These are phyloP conservation scores for Colletotrichum filicis DNA, from an alignment of 2,329 filamentous ascomycete genomes.

Conservation along the genomic window DNA sequence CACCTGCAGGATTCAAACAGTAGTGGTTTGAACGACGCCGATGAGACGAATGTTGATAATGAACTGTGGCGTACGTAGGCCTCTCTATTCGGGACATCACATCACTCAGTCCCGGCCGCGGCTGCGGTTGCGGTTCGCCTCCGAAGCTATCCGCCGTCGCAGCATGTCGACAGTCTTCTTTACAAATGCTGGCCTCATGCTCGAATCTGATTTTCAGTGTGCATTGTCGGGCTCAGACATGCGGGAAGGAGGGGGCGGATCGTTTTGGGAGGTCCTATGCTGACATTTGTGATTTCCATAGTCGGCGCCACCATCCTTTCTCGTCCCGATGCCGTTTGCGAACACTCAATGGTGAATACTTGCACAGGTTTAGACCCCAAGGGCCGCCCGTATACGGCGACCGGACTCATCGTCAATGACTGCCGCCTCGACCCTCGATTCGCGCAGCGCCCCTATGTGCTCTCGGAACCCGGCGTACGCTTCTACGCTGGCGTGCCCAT, in stretches of 20 bases:
- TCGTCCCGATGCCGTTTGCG: conserved; percentile 47
- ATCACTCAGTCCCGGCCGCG: background rate
- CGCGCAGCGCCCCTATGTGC: conserved; percentile 44
- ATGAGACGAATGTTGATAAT: conserved; percentile 31
- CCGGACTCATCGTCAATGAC: conserved; percentile 44
- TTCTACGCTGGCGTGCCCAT: conserved; percentile 65
- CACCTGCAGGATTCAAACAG: background rate
- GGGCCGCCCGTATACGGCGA: conserved; percentile 41
- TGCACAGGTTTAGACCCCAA: conserved; percentile 40
- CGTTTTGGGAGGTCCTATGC: conserved; percentile 10
- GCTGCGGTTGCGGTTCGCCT: background rate
- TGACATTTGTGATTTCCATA: conserved; percentile 9
- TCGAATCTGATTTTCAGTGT: background rate
- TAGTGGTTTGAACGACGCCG: conserved; percentile 1
- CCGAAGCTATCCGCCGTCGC: background rate
- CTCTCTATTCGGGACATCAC: background rate
- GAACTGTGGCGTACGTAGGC: conserved; percentile 49
- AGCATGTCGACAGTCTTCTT: background rate
- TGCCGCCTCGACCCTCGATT: conserved; percentile 47
- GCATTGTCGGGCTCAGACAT: background rate
- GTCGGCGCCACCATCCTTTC: conserved; percentile 40
- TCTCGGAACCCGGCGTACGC: conserved; percentile 44
- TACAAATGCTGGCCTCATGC: background rate
- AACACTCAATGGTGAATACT: conserved; percentile 40
- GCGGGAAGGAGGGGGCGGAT: background rate